These are phyloP conservation scores for Leptographium galeiforme DNA, from an alignment of 2,329 filamentous ascomycete genomes.

Conservation along the genomic window DNA sequence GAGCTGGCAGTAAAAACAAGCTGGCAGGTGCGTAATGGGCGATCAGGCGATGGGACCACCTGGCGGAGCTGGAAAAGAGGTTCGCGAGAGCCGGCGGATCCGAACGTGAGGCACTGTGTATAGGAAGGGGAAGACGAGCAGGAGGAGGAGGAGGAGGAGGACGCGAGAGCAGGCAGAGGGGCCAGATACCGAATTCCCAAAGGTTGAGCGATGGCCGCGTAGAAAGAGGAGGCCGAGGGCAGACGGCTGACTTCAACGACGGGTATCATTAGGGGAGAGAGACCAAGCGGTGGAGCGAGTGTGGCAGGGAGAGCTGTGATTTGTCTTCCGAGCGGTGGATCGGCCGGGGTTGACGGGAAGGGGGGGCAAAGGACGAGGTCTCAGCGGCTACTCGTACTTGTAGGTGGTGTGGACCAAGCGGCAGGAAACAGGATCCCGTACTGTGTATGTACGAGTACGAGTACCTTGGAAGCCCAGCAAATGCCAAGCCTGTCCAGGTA, in stretches of 20 bases:
- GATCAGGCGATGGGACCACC: slow-evolving; percentile 21
- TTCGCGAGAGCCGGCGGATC: slow-evolving; percentile 19
- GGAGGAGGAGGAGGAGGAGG: neutral
- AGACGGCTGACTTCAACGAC: slow-evolving; percentile 60
- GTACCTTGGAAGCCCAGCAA: neutral
- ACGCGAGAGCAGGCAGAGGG: slow-evolving; percentile 8
- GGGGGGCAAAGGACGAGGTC: neutral
- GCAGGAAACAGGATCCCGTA: too few relatives aligned
- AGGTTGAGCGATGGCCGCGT: slow-evolving; percentile 63
- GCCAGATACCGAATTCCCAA: slow-evolving; percentile 60
- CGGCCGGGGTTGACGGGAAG: neutral
- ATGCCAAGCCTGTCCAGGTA: neutral
- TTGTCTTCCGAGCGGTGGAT: neutral
- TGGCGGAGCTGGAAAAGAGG: slow-evolving; percentile 34
- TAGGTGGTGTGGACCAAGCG: neutral
- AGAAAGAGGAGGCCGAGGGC: slow-evolving; percentile 70
- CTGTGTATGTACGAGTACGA: neutral
- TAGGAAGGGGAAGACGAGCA: neutral
- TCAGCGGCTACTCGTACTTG: too few relatives aligned
- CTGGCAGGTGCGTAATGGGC: slow-evolving; percentile 27
- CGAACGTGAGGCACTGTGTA: slow-evolving; percentile 20
- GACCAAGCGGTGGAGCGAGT: neutral
- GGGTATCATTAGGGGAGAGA: slow-evolving; percentile 23
- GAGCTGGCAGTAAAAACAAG: slow-evolving; percentile 58
- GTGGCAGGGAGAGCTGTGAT: neutral